A percentile compares a stretch with the other conserved stretches of the same genome.
These are phyloP conservation scores for Suillus paluster DNA, from an alignment of 768 basidiomycete species.

Conservation along the genomic window DNA sequence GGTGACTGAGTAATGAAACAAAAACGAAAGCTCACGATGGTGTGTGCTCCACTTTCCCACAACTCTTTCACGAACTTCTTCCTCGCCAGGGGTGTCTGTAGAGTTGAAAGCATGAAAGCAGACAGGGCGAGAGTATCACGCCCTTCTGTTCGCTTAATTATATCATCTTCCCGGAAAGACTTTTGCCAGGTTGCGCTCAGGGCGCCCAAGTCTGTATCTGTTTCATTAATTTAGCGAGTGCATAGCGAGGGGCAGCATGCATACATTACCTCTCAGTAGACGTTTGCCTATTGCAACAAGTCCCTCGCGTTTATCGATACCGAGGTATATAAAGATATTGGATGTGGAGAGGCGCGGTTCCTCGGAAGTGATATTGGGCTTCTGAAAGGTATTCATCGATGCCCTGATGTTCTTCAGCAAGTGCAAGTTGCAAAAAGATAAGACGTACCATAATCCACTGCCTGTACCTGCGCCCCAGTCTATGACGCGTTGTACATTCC, in stretches of 20 bases:
- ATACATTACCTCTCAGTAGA: constrained; percentile 53
- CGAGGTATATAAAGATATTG: constrained; percentile 64
- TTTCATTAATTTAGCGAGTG: constrained; percentile 19
- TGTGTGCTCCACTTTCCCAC: constrained; percentile 90
- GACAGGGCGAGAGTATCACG: constrained; percentile 71
- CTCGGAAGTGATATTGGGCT: constrained; percentile 32
- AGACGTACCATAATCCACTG: constrained; percentile 77
- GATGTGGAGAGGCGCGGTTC: constrained; percentile 48
- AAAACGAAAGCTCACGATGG: constrained; percentile 57
- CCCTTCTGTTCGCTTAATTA: constrained; percentile 46
- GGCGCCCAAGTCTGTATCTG: constrained; percentile 53
- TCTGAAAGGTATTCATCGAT: constrained; percentile 65
- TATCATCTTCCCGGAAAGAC: constrained; percentile 54
- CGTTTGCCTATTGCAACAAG: constrained; percentile 69
- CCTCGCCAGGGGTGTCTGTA: constrained; percentile 62
- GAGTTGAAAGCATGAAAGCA: constrained; percentile 83
- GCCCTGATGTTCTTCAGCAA: constrained; percentile 53
- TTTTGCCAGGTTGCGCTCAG: constrained; percentile 60
- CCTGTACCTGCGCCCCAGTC: constrained; percentile 89
- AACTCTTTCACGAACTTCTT: constrained; percentile 78
- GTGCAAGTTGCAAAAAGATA: constrained; percentile 5
- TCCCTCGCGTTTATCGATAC: constrained; percentile 78
- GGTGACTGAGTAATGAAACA: background rate
- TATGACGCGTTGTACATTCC: constrained; percentile 62
- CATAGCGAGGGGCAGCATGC: constrained; percentile 19